Conservation (phyloP, 1,284 basidiomycete species). For the Rhodotorula sp. region DNA sequence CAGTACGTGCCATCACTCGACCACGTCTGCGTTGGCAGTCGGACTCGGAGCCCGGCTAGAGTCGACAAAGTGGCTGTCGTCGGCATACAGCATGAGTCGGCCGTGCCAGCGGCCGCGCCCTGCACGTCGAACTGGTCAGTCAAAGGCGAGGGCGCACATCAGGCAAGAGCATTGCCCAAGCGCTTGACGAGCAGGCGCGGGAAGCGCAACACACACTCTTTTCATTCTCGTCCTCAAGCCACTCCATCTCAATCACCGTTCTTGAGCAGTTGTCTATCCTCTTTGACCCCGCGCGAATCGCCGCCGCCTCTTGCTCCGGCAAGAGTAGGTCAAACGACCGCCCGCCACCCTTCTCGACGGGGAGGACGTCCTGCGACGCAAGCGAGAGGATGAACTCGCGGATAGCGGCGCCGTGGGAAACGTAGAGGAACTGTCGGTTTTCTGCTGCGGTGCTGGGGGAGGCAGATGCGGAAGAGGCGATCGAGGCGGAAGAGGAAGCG, state of each 20-base stretch:
- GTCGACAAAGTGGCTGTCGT: constrained; percentile 33
- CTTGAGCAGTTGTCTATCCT: constrained; percentile 42
- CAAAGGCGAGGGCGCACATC: too few species aligned
- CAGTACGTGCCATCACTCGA: neutral
- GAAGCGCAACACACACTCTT: neutral
- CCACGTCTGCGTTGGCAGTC: constrained; percentile 31
- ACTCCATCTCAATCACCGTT: constrained; percentile 36
- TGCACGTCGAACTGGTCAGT: neutral
- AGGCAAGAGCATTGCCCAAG: too few species aligned
- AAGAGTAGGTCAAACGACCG: constrained; percentile 16
- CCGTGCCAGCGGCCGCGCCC: neutral
- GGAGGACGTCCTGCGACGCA: neutral
- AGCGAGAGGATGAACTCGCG: constrained; percentile 38
- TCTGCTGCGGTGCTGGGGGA: neutral
- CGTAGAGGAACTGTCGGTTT: constrained; percentile 25
- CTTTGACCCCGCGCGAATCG: constrained; percentile 22
- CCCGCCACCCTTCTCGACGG: constrained; percentile 1
- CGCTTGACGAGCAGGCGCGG: neutral
- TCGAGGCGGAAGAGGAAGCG: neutral
- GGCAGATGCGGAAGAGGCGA: neutral
- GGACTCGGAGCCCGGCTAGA: constrained; percentile 32
- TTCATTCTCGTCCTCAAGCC: neutral
- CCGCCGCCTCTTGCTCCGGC: constrained; percentile 16
- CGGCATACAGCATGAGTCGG: constrained; percentile 13
- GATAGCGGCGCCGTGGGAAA: constrained; percentile 44